Conservation (phyloP, 805 yeast genomes). For the Clavispora phyllophila region DNA sequence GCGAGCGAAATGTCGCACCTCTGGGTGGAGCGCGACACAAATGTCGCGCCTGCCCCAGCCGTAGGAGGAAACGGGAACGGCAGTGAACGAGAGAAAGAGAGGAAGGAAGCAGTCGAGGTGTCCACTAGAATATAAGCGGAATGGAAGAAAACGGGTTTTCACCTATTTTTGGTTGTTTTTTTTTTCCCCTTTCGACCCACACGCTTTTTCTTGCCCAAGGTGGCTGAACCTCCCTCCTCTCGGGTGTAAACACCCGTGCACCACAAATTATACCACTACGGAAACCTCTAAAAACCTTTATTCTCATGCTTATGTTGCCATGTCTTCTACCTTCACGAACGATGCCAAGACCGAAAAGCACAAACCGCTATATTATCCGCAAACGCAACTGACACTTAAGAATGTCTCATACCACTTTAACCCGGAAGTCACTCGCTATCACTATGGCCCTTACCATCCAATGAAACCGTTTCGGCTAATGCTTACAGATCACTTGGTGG, state of each 20-base stretch:
- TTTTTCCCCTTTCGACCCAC: too few relatives aligned
- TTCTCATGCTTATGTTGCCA: not conserved
- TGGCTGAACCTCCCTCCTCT: not conserved
- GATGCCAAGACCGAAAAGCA: constrained; percentile 30
- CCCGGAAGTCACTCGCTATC: constrained; percentile 73
- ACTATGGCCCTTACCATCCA: constrained; percentile 93
- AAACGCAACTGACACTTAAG: constrained; percentile 8
- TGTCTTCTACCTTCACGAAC: constrained; percentile 23
- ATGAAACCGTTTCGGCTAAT: constrained; percentile 95
- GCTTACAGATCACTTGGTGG: constrained; percentile 89
- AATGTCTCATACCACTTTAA: constrained; percentile 83
- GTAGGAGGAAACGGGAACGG: too few relatives aligned
- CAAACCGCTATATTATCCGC: constrained; percentile 28
- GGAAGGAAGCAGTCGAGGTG: not conserved
- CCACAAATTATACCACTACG: not conserved
- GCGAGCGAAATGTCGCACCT: constrained; percentile 3
- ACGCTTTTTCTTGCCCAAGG: too few relatives aligned
- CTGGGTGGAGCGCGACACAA: not conserved
- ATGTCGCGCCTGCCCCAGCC: constrained; percentile 1
- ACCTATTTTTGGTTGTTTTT: too few relatives aligned
- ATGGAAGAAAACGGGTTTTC: too few relatives aligned
- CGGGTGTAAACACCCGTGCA: constrained; percentile 1
- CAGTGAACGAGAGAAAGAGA: not conserved
- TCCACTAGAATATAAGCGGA: too few relatives aligned
- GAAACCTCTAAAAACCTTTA: not conserved